Percentiles rank a stretch among this genome's conserved stretches.
phyloP scores from a whole-genome alignment of 495 filamentous ascomycete species.

The Aspergillus avenaceus region DNA sequence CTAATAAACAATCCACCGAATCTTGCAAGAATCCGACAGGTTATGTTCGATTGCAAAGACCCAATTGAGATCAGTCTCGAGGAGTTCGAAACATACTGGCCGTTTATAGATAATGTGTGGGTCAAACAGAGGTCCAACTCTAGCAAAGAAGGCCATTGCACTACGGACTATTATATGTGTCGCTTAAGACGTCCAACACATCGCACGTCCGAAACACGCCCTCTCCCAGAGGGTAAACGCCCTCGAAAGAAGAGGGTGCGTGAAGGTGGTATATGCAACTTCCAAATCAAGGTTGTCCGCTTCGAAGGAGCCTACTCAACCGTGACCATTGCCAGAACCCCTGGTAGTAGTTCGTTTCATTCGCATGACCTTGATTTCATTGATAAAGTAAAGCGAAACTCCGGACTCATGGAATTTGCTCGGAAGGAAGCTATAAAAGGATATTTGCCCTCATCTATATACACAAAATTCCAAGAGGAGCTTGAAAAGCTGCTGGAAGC shows the following conservation, averaged over 20 bases:
- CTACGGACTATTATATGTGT: conserved; percentile 51
- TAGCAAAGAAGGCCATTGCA: conserved; percentile 46
- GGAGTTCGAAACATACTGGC: conserved; percentile 52
- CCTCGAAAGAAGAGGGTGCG: conserved; percentile 46
- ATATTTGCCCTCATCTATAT: conserved; percentile 51
- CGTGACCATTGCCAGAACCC: conserved; percentile 38
- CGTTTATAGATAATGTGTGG: conserved; percentile 53
- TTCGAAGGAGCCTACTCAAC: conserved; percentile 46
- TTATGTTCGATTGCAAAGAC: conserved; percentile 49
- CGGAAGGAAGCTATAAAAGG: conserved; percentile 46
- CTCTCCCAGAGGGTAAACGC: conserved; percentile 48
- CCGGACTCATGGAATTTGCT: conserved; percentile 49
- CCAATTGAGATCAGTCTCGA: conserved; percentile 48
- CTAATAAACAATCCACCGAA: conserved; percentile 45
- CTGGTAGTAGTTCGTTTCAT: conserved; percentile 38
- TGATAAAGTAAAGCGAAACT: conserved; percentile 49
- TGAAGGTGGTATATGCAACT: conserved; percentile 49
- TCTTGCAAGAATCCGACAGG: conserved; percentile 40
- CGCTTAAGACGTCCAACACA: conserved; percentile 43
- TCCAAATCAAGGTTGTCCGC: conserved; percentile 47
- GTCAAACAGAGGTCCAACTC: conserved; percentile 48
- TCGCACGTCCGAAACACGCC: conserved; percentile 38
- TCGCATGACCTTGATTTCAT: conserved; percentile 50
- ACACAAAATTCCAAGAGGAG: conserved; percentile 47
- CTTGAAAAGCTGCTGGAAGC: conserved; percentile 42